phyloP scores from a whole-genome alignment of 2,329 filamentous ascomycete species.

The Epichloe scottii region DNA sequence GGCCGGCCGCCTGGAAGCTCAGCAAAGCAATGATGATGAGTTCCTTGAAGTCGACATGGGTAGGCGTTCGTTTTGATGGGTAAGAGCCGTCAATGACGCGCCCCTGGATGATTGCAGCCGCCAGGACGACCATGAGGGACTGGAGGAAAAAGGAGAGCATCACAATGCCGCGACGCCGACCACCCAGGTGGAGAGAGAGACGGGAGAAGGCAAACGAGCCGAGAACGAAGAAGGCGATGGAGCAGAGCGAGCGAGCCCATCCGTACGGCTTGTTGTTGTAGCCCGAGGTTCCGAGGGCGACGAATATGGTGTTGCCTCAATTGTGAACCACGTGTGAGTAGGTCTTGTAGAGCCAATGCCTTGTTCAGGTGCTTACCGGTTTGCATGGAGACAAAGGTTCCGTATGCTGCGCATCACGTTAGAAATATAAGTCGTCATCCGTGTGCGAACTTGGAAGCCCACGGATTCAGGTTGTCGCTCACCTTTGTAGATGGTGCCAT shows the following conservation, averaged over 20 bases:
- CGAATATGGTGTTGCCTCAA: constrained; percentile 48
- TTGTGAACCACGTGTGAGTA: background rate
- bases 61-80: constrained; percentile 5
- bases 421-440: background rate
- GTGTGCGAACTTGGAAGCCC: background rate
- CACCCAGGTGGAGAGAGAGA: constrained; percentile 12
- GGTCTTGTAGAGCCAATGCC: background rate
- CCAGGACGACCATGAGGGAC: constrained; percentile 35
- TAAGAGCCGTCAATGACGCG: constrained; percentile 16
- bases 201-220: constrained; percentile 37
- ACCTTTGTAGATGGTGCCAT: constrained; percentile 27
- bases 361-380: constrained; percentile 13
- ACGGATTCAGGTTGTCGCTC: background rate
- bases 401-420: constrained; percentile 11
- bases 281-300: constrained; percentile 43
- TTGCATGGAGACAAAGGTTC: constrained; percentile 25
- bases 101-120: constrained; percentile 38
- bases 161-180: constrained; percentile 26
- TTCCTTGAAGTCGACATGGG: constrained; percentile 15
- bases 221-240: constrained; percentile 38
- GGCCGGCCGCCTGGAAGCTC: constrained; percentile 40
- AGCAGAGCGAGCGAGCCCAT: constrained; percentile 36
- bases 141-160: constrained; percentile 39
- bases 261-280: constrained; percentile 36
- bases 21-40: constrained; percentile 33